A percentile compares a stretch with the other conserved stretches of the same genome.
Conservation (phyloP, 1,139 yeast species). For the Blastobotrys proliferans region DNA sequence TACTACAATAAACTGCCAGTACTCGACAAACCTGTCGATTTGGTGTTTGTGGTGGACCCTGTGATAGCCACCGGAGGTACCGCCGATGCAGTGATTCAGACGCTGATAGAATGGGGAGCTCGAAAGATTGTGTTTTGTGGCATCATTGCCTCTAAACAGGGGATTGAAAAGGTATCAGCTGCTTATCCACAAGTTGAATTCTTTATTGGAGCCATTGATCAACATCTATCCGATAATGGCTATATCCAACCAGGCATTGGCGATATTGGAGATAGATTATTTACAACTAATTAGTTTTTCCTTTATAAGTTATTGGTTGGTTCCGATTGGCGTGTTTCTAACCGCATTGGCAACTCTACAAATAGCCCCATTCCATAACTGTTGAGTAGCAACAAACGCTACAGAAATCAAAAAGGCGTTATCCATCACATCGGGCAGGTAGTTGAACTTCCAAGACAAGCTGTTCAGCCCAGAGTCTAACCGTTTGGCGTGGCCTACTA, state of each 20-base stretch:
- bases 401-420: no score
- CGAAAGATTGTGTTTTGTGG: slow-evolving; percentile 31
- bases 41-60: slow-evolving; percentile 36
- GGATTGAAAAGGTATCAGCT: slow-evolving; percentile 24
- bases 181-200: slow-evolving; percentile 30
- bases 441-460: no score
- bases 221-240: slow-evolving; percentile 27
- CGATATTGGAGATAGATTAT: slow-evolving; percentile 36
- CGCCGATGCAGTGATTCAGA: slow-evolving; percentile 35
- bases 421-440: no score
- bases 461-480: no score
- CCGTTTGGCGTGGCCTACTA: no score
- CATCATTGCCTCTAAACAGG: slow-evolving; percentile 29
- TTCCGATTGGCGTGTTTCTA: no score
- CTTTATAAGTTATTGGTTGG: no score
- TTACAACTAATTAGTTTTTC: neutral
- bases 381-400: no score
- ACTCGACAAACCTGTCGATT: slow-evolving; percentile 20
- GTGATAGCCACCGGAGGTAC: slow-evolving; percentile 39
- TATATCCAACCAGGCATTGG: slow-evolving; percentile 37
- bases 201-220: slow-evolving; percentile 32
- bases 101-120: slow-evolving; percentile 34
- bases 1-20: slow-evolving; percentile 37
- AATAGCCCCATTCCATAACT: no score
- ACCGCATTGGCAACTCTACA: no score